Conservation (phyloP, 139 green algal genomes). For the Coelastrella sp. region DNA sequence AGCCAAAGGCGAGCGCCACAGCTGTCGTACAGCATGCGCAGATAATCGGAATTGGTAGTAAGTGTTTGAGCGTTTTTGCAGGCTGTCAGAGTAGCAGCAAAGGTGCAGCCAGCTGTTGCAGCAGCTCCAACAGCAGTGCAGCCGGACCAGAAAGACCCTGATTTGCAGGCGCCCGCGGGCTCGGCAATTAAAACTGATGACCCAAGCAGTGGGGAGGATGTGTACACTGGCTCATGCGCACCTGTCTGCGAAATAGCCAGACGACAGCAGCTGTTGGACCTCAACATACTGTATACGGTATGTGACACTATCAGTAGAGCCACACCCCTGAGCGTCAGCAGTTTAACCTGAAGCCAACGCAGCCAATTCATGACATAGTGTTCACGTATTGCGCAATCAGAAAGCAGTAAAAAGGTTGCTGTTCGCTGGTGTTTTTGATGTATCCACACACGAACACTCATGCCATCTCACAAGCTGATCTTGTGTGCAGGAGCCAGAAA, state of each 20-base stretch:
- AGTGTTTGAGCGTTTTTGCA: neutral
- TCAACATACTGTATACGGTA: conserved; percentile 71
- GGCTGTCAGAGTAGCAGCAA: neutral
- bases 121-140: conserved; percentile 1
- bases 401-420: neutral
- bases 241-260: conserved; percentile 58
- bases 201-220: neutral
- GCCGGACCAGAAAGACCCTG: neutral
- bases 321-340: too few relatives aligned
- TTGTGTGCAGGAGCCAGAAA: conserved; percentile 61
- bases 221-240: conserved; percentile 50
- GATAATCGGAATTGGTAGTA: neutral
- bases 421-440: neutral
- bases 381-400: neutral
- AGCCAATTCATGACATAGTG: neutral
- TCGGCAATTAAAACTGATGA: neutral
- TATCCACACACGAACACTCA: neutral
- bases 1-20: neutral
- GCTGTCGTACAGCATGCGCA: too few relatives aligned
- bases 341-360: neutral
- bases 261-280: conserved; percentile 53
- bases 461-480: neutral
- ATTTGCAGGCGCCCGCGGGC: neutral
- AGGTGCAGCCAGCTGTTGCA: neutral
- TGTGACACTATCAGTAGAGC: neutral